Evolutionary conservation across 192 early-diverging fungal genomes (phyloP).

Genomic region (Coemansia erecta): DNA sequence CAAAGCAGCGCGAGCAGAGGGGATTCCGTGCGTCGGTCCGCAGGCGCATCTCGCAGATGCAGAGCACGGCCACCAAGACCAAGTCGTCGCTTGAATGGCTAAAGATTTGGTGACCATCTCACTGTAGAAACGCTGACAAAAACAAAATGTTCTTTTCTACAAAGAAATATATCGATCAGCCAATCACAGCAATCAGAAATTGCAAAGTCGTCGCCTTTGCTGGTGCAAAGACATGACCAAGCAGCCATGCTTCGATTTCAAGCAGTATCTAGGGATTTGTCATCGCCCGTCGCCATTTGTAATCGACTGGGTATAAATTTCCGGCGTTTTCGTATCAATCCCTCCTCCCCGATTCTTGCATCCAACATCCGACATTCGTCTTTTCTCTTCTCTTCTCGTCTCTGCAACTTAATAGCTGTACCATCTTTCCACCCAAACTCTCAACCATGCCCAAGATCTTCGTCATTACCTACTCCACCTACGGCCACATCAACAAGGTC

Average conservation of each 20-base stretch:
- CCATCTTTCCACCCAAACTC: neutral
- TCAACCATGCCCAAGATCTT: constrained; percentile 50
- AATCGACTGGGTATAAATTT: too few relatives aligned
- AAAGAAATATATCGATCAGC: neutral
- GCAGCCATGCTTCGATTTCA: too few relatives aligned
- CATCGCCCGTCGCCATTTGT: too few relatives aligned
- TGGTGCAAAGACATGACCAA: too few relatives aligned
- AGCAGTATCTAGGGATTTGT: too few relatives aligned
- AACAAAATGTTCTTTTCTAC: neutral
- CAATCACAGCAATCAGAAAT: too few relatives aligned
- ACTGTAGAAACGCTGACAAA: too few relatives aligned
- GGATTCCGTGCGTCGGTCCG: constrained; percentile 47
- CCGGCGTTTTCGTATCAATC: too few relatives aligned
- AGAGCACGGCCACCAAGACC: constrained; percentile 28
- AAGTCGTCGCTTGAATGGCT: constrained; percentile 55
- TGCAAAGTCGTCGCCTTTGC: too few relatives aligned
- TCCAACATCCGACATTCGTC: too few relatives aligned
- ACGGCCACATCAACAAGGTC: constrained; percentile 71
- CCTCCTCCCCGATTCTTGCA: neutral
- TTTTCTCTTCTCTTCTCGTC: too few relatives aligned
- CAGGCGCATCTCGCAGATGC: constrained; percentile 47
- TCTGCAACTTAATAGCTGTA: neutral
- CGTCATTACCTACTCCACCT: constrained; percentile 69
- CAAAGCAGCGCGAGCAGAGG: constrained; percentile 35
- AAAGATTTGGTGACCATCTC: constrained; percentile 37